Evolutionary conservation across 1,284 basidiomycete genomes (phyloP), one percentile per base, ranked within the genome.

Genomic region (Paramarasmius palmivorus): DNA sequence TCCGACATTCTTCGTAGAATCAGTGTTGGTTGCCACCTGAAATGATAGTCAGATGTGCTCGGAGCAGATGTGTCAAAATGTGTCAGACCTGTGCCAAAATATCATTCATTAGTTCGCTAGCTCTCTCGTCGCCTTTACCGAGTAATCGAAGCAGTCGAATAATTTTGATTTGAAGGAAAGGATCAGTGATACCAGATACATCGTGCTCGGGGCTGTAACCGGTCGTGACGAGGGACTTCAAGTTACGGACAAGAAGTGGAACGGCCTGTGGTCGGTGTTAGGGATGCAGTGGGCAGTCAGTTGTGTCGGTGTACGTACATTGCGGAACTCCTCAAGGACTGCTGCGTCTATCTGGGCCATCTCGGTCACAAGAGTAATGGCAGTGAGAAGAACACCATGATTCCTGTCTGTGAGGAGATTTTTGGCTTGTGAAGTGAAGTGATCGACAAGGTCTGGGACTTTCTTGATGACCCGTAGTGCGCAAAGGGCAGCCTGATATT

Each of bases 121-220:
- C 92, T 63, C 88, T 84, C 44, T 78, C 81, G 65, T 98, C 92
- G 1, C 89, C 92, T 63, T 80, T 88, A 6, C 96, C 97, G 7
- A 99, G 82, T 29, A 98, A 68, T 29, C 95, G 84, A 39, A 99
- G 77, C 23, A 99, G 75, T n/a, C 94, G 88, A n/a, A 99, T 77
- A 41, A 98, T 88, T 73, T 99, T 99, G 65, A 96, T 90, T 73
- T 99, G 96, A 14, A 99, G 78, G 81, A 99, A 99, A 2, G 97
- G 97, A 70, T 99, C 97, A 22, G 96, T 98, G 70, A 99, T 96
- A 26, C 97, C 97, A 25, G 93, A 93, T n/a, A 99, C 97, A 64
- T 99, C 97, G 67, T 99, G 97, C 69, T 99, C 97, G 20, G 97
- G 96, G 61, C 94, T 97, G 71, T 98, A 98, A 17, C 96, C 96